Percentiles rank a stretch among this genome's conserved stretches.
Evolutionary conservation across 495 filamentous ascomycete genomes (phyloP).

Genomic region (Astrocystis sublimbata): DNA sequence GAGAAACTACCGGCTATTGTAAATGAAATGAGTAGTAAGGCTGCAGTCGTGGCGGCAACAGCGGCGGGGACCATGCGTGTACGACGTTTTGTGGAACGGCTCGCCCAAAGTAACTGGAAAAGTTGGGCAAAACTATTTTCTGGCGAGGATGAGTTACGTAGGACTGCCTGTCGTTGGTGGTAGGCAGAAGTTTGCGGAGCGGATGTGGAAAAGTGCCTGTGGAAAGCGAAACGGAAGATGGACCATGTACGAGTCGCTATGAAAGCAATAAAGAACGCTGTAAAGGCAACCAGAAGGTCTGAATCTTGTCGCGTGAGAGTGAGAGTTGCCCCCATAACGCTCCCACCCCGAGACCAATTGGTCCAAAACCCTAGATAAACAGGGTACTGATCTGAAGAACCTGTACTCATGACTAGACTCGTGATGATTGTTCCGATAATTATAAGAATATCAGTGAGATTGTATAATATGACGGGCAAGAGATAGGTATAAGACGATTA

Average conservation of each 20-base stretch:
- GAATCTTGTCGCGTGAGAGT: not conserved
- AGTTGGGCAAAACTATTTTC: slow-evolving; percentile 6
- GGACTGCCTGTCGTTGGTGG: slow-evolving; percentile 18
- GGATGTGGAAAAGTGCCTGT: slow-evolving; percentile 4
- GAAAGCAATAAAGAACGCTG: slow-evolving; percentile 15
- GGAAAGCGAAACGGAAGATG: slow-evolving; percentile 15
- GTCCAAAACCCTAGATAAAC: not conserved
- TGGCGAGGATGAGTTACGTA: slow-evolving; percentile 14
- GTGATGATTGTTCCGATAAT: too few relatives aligned
- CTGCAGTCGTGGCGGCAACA: not conserved
- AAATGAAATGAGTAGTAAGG: too few relatives aligned
- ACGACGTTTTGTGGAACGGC: not conserved
- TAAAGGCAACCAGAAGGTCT: slow-evolving; percentile 1
- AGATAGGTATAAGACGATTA: too few relatives aligned
- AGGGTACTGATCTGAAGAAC: not conserved
- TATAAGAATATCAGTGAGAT: too few relatives aligned
- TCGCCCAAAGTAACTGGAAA: not conserved
- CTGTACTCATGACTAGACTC: too few relatives aligned
- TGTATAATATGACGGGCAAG: too few relatives aligned
- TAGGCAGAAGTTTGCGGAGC: not conserved
- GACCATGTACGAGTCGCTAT: slow-evolving; percentile 13
- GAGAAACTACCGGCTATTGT: too few relatives aligned
- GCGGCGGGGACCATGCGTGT: not conserved
- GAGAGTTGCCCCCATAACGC: not conserved
- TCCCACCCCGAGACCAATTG: slow-evolving; percentile 3